These are phyloP conservation scores for Pseudogymnoascus sp. DNA, from an alignment of 2,329 filamentous ascomycete species.

Conservation along the genomic window DNA sequence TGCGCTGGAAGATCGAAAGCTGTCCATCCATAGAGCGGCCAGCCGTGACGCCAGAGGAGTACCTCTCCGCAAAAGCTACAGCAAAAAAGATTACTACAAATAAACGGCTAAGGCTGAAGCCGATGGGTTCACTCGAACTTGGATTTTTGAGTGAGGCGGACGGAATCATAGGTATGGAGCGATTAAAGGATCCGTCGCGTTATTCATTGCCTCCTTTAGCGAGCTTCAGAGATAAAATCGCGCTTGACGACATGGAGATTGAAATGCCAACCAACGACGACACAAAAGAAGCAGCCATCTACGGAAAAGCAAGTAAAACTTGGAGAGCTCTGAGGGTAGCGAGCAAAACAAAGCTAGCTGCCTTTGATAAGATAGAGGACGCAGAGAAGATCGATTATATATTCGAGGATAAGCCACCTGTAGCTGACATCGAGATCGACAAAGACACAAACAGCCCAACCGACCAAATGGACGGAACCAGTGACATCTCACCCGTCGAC, in stretches of 20 bases:
- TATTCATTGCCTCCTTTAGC: slow-evolving; percentile 62
- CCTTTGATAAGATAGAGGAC: slow-evolving; percentile 83
- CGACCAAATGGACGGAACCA: not conserved
- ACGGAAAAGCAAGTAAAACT: slow-evolving; percentile 75
- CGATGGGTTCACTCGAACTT: slow-evolving; percentile 66
- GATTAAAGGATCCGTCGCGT: slow-evolving; percentile 56
- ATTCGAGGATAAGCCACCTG: slow-evolving; percentile 37
- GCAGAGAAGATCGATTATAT: slow-evolving; percentile 59
- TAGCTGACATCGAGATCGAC: not conserved
- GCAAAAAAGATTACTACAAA: slow-evolving; percentile 59
- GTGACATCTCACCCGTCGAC: slow-evolving; percentile 36
- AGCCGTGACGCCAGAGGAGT: slow-evolving; percentile 59
- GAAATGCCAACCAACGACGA: slow-evolving; percentile 63
- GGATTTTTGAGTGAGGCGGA: slow-evolving; percentile 67
- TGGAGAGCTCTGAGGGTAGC: slow-evolving; percentile 85
- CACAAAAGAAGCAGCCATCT: slow-evolving; percentile 48
- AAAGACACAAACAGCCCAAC: not conserved
- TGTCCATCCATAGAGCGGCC: slow-evolving; percentile 79
- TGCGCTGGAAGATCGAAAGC: slow-evolving; percentile 92
- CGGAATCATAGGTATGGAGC: slow-evolving; percentile 52
- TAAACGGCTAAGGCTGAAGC: slow-evolving; percentile 59
- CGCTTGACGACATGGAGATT: slow-evolving; percentile 74
- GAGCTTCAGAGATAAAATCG: slow-evolving; percentile 63
- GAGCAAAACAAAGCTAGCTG: slow-evolving; percentile 60
- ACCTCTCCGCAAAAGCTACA: slow-evolving; percentile 57